Base-by-base conservation (phyloP, 805 yeast genomes). In the Candida sphagnicola region DNA sequence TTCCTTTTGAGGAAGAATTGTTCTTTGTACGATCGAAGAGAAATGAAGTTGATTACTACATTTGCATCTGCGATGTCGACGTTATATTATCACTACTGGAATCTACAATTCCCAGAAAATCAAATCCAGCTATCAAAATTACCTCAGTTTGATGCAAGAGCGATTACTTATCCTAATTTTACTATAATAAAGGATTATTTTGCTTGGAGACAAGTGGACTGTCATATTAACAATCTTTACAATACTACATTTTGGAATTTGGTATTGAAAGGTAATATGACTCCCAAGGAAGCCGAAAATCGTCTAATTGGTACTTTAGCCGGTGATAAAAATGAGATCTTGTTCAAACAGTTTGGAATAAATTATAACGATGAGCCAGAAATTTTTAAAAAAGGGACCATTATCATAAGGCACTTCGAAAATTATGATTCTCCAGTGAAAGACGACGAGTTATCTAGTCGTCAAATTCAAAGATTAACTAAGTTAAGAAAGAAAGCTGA, bases 201-300 rank as follows among this genome's bases (percentile, higher is more conserved):
- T 46, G 67, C 85, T 40, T 93, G 99, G 99, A 74, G 99, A 48
- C 97, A 87, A 56, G 98, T 83, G 1, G 99, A 93, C 56, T 93
- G 93, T 37, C 99, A 93, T 62, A 93, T 93, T 39, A 93, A 93
- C 59, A 93, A 93, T 57, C 62, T 93, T 43, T 93, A 91, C 67
- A 93, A 93, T 55, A 93, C 99, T 0, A 70, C 88, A 0, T 93
- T 93, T 57, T 93, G 99, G 99, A 70, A 78, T 4, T 67, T 93
- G 51, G 91, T 93, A 0, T 55, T 67, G 14, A 69, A 74, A 44
- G 89, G 93, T 13, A 16, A 21, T 6, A 41, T 85, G 61, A 74
- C 83, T 0, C 79, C 95, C 0, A 77, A 77, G 45, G 93, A 88
- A 26, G 95, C 98, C 0, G 97, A 93, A 52, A 71, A 78, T 34